A percentile compares a stretch with the other conserved stretches of the same genome.
phyloP scores from a whole-genome alignment of 2,329 filamentous ascomycete species.

The Epichloe amarillans region DNA sequence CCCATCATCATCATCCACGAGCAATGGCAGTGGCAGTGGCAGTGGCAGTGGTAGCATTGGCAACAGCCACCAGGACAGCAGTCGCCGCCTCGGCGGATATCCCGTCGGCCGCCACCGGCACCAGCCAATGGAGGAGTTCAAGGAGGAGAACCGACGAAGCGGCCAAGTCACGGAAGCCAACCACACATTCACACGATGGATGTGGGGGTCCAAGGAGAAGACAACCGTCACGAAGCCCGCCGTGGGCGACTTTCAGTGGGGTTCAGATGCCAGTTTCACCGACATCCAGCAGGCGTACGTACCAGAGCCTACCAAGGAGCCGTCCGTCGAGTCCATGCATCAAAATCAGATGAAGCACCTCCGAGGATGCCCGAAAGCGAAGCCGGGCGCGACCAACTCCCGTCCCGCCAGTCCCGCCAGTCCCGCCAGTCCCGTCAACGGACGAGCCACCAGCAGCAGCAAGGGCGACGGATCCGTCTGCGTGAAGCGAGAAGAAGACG shows the following conservation, averaged over 20 bases:
- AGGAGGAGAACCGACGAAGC: conserved; percentile 24
- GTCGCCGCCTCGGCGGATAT: conserved; percentile 18
- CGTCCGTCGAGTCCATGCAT: conserved; percentile 43
- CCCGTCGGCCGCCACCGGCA: conserved; percentile 29
- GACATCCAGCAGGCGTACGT: conserved; percentile 44
- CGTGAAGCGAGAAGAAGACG: conserved; percentile 22
- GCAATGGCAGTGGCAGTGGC: not conserved
- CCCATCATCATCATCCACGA: not conserved
- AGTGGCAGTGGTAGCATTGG: conserved; percentile 13
- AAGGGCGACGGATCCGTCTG: conserved; percentile 11
- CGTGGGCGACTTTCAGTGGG: conserved; percentile 45
- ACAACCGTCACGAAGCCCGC: conserved; percentile 21
- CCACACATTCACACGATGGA: conserved; percentile 28
- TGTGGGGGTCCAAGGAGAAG: conserved; percentile 20
- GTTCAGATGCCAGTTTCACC: conserved; percentile 54
- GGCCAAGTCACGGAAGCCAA: conserved; percentile 18
- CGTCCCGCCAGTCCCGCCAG: conserved; percentile 26
- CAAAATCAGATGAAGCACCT: conserved; percentile 42
- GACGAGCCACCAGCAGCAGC: conserved; percentile 8
- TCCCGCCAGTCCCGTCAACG: conserved; percentile 29
- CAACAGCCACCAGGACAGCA: conserved; percentile 10
- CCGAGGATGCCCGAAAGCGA: conserved; percentile 38
- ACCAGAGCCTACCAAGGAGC: conserved; percentile 41
- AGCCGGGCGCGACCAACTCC: conserved; percentile 45
- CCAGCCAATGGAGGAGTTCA: conserved; percentile 29